A percentile compares a stretch with the other conserved stretches of the same genome.
Conservation (phyloP, 1,284 basidiomycete species). For the Exobasidium rhododendri region DNA sequence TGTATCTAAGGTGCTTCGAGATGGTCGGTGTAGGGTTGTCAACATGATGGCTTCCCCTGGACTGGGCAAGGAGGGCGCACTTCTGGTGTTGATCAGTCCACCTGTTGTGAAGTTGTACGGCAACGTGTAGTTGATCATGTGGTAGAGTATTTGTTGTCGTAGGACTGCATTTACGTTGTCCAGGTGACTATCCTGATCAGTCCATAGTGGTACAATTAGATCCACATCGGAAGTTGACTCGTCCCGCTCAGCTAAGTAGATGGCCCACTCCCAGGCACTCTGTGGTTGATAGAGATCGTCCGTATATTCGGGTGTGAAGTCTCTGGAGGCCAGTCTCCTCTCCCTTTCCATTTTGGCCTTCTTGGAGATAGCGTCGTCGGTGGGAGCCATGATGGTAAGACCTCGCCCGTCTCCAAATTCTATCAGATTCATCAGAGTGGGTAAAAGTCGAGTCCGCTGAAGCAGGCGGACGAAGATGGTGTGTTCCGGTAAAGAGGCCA, state of each 20-base stretch:
- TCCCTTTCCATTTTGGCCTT: slow-evolving; percentile 24
- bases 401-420: slow-evolving; percentile 58
- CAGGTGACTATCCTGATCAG: slow-evolving; percentile 10
- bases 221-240: not conserved
- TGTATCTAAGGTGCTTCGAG: slow-evolving; percentile 77
- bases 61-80: slow-evolving; percentile 66
- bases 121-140: slow-evolving; percentile 82
- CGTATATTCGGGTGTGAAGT: not conserved
- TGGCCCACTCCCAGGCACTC: slow-evolving; percentile 17
- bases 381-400: slow-evolving; percentile 88
- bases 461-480: slow-evolving; percentile 73
- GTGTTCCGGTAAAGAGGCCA: slow-evolving; percentile 74
- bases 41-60: slow-evolving; percentile 53
- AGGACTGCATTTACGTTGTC: slow-evolving; percentile 76
- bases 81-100: not conserved
- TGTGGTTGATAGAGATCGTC: not conserved
- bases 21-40: slow-evolving; percentile 60
- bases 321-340: not conserved
- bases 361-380: slow-evolving; percentile 61
- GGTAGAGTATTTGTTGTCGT: slow-evolving; percentile 89
- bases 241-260: slow-evolving; percentile 3
- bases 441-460: slow-evolving; percentile 81
- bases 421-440: slow-evolving; percentile 77
- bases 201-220: slow-evolving; percentile 18
- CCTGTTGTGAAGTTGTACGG: slow-evolving; percentile 20